Evolutionary conservation across 1,139 yeast genomes (phyloP), one percentile per base, ranked within the genome.

Genomic region (Pneumocystis wakefieldiae): DNA sequence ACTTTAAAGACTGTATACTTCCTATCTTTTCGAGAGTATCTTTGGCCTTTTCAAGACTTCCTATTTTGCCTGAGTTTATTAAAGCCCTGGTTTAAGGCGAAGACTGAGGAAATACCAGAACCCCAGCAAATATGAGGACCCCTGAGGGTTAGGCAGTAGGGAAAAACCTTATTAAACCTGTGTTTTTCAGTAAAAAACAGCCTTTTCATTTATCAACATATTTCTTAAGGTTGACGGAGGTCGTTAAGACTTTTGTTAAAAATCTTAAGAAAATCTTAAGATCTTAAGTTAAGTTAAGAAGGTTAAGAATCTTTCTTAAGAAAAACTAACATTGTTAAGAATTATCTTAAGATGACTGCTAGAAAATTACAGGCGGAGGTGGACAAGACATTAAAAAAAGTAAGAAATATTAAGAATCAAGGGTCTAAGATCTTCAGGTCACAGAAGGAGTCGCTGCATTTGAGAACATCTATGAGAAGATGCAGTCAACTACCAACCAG

Each of bases 341-440:
- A 10, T 5, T 37, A 15, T 59, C 29, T 57, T 32, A 38, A 38
- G 19, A 59, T 59, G 61, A 48, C 55, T 24, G 24, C 55, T 24
- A 32, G 55, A 3, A 48, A 48, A 48, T 12, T 48, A 24, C 55
- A 48, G 32, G 64, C 66, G 75, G 99, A 94, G 78, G 89, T 92
- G 75, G 99, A 94, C 76, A 89, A 92, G 73, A 90, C 91, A 73
- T 86, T 91, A 79, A 92, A 92, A 75, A 90, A 94, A 75, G 95
- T 92, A 48, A 48, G 17, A 24, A 19, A 6, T 48, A 24, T 24
- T 17, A 17, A n/a, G 7, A 10, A 48, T 48, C 24, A 48, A 12
- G 12, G 24, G 3, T 24, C 28, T 48, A 12, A 48, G 6, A 24
- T 24, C 12, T 24, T n/a, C 15, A 48, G 55, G 55, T 48, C 12